Evolutionary conservation across 1,284 basidiomycete genomes (phyloP), one percentile per base, ranked within the genome.

Genomic region (Ceratobasidium sp.): DNA sequence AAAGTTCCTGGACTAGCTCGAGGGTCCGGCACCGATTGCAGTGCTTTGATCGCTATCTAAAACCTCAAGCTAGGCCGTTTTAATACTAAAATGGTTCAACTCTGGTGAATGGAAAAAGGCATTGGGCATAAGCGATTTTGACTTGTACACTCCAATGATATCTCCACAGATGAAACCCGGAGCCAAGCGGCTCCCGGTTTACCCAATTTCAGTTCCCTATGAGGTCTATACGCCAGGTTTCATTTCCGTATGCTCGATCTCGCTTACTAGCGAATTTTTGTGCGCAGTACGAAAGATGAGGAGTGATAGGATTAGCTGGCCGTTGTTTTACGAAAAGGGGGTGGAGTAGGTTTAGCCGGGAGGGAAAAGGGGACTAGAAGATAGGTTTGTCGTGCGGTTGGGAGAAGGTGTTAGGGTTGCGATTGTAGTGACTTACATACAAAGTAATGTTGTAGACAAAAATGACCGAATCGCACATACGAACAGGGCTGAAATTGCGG

Each of bases 151-250:
- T n/a, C n/a, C n/a, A n/a, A n/a, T n/a, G n/a, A n/a, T n/a, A n/a
- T n/a, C n/a, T n/a, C n/a, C n/a, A n/a, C n/a, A n/a, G n/a, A n/a
- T n/a, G n/a, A n/a, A n/a, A n/a, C n/a, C n/a, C n/a, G n/a, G n/a
- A 63, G 46, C 46, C 7, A 49, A 49, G 46, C 46, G 46, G 18
- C 46, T 49, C 46, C 46, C 7, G 9, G 7, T 9, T 49, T 18
- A 49, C 46, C 7, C 46, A n/a, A n/a, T n/a, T n/a, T n/a, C n/a
- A n/a, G n/a, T n/a, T n/a, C n/a, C n/a, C n/a, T n/a, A n/a, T n/a
- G n/a, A n/a, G n/a, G n/a, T n/a, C n/a, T 26, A 26, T n/a, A 26
- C 33, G 26, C 66, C 66, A 46, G 42, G 66, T 68, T 68, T 68
- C 63, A 66, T 13, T 20, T 56, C n/a, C 56, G 39, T n/a, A n/a